These are phyloP conservation scores for Dimargaris cristalligena DNA, from an alignment of 192 early-diverging fungal species.

Conservation along the genomic window DNA sequence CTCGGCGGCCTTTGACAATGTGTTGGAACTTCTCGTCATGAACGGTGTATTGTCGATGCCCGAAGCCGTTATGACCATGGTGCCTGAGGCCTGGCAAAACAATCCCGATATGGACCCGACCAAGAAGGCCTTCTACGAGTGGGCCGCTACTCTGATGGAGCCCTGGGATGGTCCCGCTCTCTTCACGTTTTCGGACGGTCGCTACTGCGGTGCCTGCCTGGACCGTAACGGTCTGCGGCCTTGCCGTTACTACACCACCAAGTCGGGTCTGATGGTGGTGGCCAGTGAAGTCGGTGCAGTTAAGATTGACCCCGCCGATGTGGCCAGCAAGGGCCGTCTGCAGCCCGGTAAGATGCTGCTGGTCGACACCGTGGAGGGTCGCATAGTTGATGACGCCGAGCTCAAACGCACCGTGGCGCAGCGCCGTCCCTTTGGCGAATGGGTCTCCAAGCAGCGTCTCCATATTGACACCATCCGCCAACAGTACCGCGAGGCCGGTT, in stretches of 20 bases:
- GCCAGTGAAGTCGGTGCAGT: conserved; percentile 94
- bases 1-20: conserved; percentile 93
- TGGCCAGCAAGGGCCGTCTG: conserved; percentile 82
- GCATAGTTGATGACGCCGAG: conserved; percentile 78
- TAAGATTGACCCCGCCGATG: conserved; percentile 53
- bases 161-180: conserved; percentile 97
- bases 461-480: conserved; percentile 39
- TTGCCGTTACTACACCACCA: conserved; percentile 92
- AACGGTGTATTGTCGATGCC: conserved; percentile 82
- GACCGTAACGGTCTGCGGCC: conserved; percentile 96
- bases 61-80: conserved; percentile 97
- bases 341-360: conserved; percentile 94
- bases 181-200: conserved; percentile 94
- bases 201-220: conserved; percentile 93
- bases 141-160: conserved; percentile 96
- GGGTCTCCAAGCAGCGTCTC: conserved; percentile 75
- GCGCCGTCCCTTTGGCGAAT: conserved; percentile 58
- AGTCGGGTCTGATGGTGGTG: conserved; percentile 89
- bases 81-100: conserved; percentile 97
- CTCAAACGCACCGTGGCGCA: conserved; percentile 62
- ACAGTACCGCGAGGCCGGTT: conserved; percentile 15
- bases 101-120: conserved; percentile 62
- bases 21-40: conserved; percentile 83
- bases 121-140: conserved; percentile 89
- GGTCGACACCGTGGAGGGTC: conserved; percentile 82